Base-by-base conservation (phyloP, 2,329 filamentous ascomycete species). In the Pseudonectria foliicola region DNA sequence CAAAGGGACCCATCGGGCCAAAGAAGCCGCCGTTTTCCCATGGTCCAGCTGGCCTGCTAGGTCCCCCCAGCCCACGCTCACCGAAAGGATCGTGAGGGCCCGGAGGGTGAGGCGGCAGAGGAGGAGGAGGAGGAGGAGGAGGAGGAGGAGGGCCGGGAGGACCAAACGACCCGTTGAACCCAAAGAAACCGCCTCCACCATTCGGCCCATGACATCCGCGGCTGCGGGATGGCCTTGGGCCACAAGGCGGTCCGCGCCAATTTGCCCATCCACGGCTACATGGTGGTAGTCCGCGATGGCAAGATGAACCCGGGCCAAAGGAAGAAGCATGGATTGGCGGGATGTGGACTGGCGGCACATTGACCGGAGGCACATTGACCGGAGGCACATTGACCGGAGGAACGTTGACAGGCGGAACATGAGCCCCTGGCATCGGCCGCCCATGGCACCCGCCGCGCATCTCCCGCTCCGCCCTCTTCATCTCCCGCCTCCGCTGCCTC, bases 401-500 rank as follows among this genome's bases (percentile, higher is more conserved):
- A 5, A 40, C 21, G 7, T 46, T 37, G 3, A 36, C 28, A 3
- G 24, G 24, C 31, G 46, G 38, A 27, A 12, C 29, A 32, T 8
- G 25, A 4, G 25, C 28, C 3, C 21, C 21, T 15, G 24, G 21
- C 13, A 35, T n/a, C n/a, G n/a, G n/a, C n/a, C n/a, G 40, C 4
- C 33, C 38, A 11, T 26, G 31, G 13, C 39, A 45, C 2, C 48
- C 44, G 13, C 52, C 52, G 16, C 52, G 52, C 18, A 51, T 47
- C 4, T 61, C 55, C 38, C 48, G 60, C 26, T 44, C 45, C 4
- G 55, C 51, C 14, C 44, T 48, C 32, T 46, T 57, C 34, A 53
- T 40, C 6, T 62, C 59, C 13, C 46, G 52, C 27, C 38, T 54
- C 16, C 51, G 43, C 36, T 56, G 52, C 11, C 52, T 58, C 12